Percentiles rank a stretch among this genome's conserved stretches.
phyloP scores from a whole-genome alignment of 2,329 filamentous ascomycete species.

The Fusarium torulosum region DNA sequence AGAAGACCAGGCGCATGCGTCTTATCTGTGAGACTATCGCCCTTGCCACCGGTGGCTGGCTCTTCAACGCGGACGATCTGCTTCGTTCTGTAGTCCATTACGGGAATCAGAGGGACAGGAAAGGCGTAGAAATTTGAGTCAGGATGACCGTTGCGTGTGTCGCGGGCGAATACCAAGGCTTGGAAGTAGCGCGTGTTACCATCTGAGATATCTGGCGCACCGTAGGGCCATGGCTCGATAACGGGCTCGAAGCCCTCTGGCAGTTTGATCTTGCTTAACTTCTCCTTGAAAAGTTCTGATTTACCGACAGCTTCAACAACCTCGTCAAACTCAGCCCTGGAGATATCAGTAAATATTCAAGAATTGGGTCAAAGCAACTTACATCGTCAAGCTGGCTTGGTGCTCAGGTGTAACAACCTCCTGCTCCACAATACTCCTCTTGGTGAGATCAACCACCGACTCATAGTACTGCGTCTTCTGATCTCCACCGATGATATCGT shows the following conservation, averaged over 20 bases:
- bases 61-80: slow-evolving; percentile 53
- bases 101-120: slow-evolving; percentile 62
- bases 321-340: slow-evolving; percentile 51
- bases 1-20: slow-evolving; percentile 38
- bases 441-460: slow-evolving; percentile 52
- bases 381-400: slow-evolving; percentile 51
- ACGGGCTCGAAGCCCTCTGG: slow-evolving; percentile 50
- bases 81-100: slow-evolving; percentile 52
- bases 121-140: slow-evolving; percentile 70
- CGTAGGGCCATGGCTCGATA: slow-evolving; percentile 54
- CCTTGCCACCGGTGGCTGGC: slow-evolving; percentile 52
- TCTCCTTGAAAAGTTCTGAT: slow-evolving; percentile 51
- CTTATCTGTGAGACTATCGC: slow-evolving; percentile 42
- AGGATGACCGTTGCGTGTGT: slow-evolving; percentile 52
- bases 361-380: neutral
- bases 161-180: slow-evolving; percentile 51
- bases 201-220: slow-evolving; percentile 48
- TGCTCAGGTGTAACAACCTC: slow-evolving; percentile 48
- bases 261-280: slow-evolving; percentile 47
- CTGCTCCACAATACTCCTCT: slow-evolving; percentile 42
- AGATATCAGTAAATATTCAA: rapidly evolving
- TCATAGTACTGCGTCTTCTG: slow-evolving; percentile 51
- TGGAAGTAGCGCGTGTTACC: slow-evolving; percentile 52
- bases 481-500: slow-evolving; percentile 51
- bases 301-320: slow-evolving; percentile 49